Base-by-base conservation (phyloP, 768 basidiomycete species). In the Lactarius hatsudake region DNA sequence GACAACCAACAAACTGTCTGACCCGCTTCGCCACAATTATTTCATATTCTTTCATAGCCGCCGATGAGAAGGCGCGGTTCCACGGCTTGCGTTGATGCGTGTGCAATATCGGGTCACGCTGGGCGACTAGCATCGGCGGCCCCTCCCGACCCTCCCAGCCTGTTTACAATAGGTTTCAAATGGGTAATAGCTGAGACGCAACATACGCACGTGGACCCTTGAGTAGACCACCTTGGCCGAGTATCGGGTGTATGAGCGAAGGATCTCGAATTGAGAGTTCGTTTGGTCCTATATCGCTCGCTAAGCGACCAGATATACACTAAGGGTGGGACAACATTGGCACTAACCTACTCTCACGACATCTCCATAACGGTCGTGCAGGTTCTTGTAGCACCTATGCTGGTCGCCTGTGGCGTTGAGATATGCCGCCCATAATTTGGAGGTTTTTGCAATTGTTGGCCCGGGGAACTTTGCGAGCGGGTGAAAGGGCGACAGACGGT, bases 141-240 rank as follows among this genome's bases (percentile, higher is more conserved):
- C 83, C 45, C 0, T 5, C 13, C 38, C 38, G 38, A 6, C 38
- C 38, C 45, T 48, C 45, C 8, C n/a, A 23, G 4, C 45, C 45
- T 48, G 79, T 1, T 81, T 80, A 59, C 84, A 83, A 83, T 83
- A 85, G 71, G 81, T 83, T 86, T 28, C 62, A 18, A 63, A 28
- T 43, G 63, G 20, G 54, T 3, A 55, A 17, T 3, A 18, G 17
- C 28, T 17, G 3, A 59, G n/a, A 34, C 0, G 8, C 54, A 9
- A 20, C 5, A 51, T 45, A 74, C 78, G 55, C 70, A 79, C 78
- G 63, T 0, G 77, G 75, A 6, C 81, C 80, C 71, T 82, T 82
- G 3, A 79, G 79, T 70, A 83, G 74, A 1, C 83, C 81, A 17
- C 72, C 69, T 3, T 71, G 61, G 12, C 81, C 81, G 26, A 81